A percentile compares a stretch with the other conserved stretches of the same genome.
Conservation (phyloP, 2,329 filamentous ascomycete genomes). For the Plenodomus tracheiphilus region DNA sequence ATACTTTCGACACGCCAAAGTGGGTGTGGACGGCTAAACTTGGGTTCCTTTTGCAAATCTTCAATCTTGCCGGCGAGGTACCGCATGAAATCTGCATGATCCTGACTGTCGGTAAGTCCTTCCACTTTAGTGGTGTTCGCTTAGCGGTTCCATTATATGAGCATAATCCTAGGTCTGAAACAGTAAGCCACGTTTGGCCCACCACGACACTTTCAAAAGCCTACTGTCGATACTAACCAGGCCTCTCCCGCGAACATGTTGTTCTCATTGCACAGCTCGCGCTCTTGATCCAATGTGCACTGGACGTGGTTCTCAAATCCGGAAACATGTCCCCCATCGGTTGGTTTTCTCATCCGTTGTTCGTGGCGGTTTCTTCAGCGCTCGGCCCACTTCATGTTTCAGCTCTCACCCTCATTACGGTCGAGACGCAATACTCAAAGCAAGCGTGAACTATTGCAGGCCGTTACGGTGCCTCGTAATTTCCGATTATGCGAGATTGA, state of each 20-base stretch:
- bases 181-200: conserved; percentile 20
- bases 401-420: conserved; percentile 12
- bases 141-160: conserved; percentile 29
- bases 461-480: conserved; percentile 26
- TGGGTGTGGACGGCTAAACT: conserved; percentile 59
- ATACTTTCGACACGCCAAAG: conserved; percentile 97
- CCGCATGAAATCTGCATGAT: conserved; percentile 10
- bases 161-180: conserved; percentile 38
- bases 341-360: neutral
- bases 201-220: neutral
- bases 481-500: conserved; percentile 23
- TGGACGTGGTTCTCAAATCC: neutral
- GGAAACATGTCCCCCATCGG: conserved; percentile 1
- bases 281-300: conserved; percentile 15
- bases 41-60: neutral
- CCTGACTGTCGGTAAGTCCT: neutral
- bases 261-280: conserved; percentile 1
- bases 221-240: neutral
- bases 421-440: conserved; percentile 15
- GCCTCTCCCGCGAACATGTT: neutral
- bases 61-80: conserved; percentile 6
- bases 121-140: conserved; percentile 26
- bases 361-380: conserved; percentile 10
- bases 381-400: conserved; percentile 11
- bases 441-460: conserved; percentile 29